Evolutionary conservation across 2,329 filamentous ascomycete species (phyloP).

Genomic region (Xylariaceae sp.): DNA sequence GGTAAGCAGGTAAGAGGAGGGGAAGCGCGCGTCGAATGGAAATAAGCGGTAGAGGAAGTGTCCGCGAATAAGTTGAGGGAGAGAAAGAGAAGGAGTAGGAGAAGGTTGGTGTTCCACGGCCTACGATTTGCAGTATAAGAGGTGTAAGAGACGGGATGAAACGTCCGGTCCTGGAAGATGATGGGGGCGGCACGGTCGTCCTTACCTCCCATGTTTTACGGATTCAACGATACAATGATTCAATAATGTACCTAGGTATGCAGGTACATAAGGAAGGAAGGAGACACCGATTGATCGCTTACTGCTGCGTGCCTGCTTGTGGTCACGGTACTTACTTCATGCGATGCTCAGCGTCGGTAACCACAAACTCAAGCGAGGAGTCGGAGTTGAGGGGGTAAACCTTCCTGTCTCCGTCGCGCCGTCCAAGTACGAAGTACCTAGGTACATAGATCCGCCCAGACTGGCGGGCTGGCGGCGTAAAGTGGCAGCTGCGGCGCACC

Average conservation of each 20-base stretch:
- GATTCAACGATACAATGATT: too few species aligned
- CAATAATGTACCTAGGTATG: too few species aligned
- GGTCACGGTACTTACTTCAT: neutral
- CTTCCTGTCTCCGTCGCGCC: neutral
- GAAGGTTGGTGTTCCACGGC: conserved; percentile 11
- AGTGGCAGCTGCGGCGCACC: too few species aligned
- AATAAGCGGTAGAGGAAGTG: too few species aligned
- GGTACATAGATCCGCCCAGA: neutral
- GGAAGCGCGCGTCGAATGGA: too few species aligned
- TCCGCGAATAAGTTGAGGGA: neutral
- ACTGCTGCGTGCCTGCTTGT: neutral
- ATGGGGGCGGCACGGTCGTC: neutral
- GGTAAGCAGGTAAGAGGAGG: neutral
- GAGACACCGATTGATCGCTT: too few species aligned
- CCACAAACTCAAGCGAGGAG: neutral
- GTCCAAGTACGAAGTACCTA: neutral
- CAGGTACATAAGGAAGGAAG: too few species aligned
- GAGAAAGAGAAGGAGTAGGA: neutral
- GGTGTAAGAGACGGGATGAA: neutral
- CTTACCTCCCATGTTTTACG: too few species aligned
- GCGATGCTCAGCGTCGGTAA: neutral
- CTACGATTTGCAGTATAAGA: conserved; percentile 4
- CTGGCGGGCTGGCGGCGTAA: neutral
- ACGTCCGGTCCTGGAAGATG: neutral
- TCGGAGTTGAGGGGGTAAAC: neutral